Evolutionary conservation across 2,329 filamentous ascomycete genomes (phyloP).

Genomic region (Diplodia mutila): DNA sequence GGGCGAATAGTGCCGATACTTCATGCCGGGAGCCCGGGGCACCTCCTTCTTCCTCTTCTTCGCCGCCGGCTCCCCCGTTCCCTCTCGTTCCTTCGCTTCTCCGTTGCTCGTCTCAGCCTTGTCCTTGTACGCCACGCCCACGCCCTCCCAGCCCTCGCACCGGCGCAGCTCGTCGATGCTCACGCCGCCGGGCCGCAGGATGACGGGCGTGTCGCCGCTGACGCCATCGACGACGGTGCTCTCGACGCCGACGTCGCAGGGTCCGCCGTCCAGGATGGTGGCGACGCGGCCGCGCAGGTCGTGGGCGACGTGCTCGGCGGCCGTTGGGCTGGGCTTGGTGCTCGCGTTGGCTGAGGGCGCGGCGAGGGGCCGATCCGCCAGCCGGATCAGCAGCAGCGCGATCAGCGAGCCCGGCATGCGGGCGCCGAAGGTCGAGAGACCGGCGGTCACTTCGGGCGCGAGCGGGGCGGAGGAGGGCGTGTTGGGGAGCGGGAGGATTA

Average conservation of each 20-base stretch:
- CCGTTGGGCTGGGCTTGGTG: conserved; percentile 89
- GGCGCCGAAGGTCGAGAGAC: conserved; percentile 80
- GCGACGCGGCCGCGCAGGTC: conserved; percentile 83
- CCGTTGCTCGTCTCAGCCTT: conserved; percentile 61
- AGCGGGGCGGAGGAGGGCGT: conserved; percentile 61
- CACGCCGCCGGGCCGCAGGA: conserved; percentile 85
- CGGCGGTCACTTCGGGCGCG: conserved; percentile 90
- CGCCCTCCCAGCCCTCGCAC: conserved; percentile 80
- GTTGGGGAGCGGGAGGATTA: conserved; percentile 77
- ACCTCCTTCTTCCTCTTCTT: conserved; percentile 44
- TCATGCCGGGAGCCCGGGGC: conserved; percentile 94
- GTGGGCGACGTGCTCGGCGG: conserved; percentile 83
- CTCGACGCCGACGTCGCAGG: conserved; percentile 87
- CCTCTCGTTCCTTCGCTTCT: conserved; percentile 64
- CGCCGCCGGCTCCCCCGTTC: conserved; percentile 60
- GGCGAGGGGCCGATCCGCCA: conserved; percentile 77
- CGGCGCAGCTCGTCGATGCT: conserved; percentile 76
- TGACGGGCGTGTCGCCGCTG: conserved; percentile 74
- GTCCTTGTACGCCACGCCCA: conserved; percentile 79
- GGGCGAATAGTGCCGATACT: conserved; percentile 97
- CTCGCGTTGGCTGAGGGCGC: conserved; percentile 94
- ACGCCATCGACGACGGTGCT: conserved; percentile 96
- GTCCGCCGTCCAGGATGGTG: conserved; percentile 85
- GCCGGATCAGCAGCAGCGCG: conserved; percentile 83
- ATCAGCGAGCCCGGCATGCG: conserved; percentile 85